Evolutionary conservation across 129 eudicot genomes (phyloP), one percentile per base, ranked within the genome.

Genomic region (Smallanthus sonchifolius): DNA sequence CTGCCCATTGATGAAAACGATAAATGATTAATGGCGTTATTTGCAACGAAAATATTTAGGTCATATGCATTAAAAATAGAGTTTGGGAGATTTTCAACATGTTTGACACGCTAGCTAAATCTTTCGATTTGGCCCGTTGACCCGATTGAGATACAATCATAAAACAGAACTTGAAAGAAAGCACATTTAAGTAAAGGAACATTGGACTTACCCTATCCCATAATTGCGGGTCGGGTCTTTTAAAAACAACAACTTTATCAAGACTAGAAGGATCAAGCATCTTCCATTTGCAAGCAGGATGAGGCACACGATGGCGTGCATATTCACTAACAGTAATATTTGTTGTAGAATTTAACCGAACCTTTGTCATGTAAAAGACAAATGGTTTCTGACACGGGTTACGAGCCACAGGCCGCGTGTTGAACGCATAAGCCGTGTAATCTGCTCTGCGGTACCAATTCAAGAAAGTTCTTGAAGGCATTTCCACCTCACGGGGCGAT

Each of bases 391-490:
- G 98, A 62, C 98, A 94, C 0, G 96, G 88, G 64, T 86, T 94
- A 55, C 98, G 83, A 3, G 83, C 82, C 55, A 90, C 96, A 0
- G 98, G 98, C 24, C 98, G 87, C 0, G 98, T 94, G 83, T 94
- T 94, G 83, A 94, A 94, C 9, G 98, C 89, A 76, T 94, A 94
- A 0, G 93, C 98, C 2, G 84, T 94, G 83, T 94, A 94, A 84
- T 94, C 98, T 4, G 96, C 98, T 81, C 98, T 73, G 67, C 82
- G 86, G 36, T 94, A 90, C 98, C 98, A 94, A 83, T 94, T 94
- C 78, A 94, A 83, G 87, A 94, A 94, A 32, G 98, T 94, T 77
- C 98, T 88, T 0, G 98, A 90, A 0, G 98, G 98, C 98, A 94
- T 94, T 77, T 94, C 98, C 52, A 93, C 80, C 62, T 94, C 98